Conservation (phyloP, 805 yeast species). For the Lipomyces chichibuensis region DNA sequence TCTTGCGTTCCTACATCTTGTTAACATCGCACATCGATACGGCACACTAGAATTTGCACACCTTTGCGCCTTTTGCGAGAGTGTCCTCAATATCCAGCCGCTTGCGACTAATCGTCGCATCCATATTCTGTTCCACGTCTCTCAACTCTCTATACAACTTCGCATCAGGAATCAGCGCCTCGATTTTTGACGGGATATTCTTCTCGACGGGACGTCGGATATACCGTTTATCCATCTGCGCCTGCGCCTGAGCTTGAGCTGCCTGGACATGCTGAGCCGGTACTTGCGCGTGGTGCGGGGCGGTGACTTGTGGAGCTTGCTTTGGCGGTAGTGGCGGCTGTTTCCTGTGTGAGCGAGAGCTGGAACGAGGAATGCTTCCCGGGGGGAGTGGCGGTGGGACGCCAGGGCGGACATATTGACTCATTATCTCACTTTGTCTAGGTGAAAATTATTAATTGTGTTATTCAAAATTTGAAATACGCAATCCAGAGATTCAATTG, state of each 20-base stretch:
- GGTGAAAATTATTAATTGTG: neutral
- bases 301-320: constrained; percentile 13
- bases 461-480: neutral
- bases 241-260: constrained; percentile 22
- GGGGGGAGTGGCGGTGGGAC: constrained; percentile 3
- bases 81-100: constrained; percentile 81
- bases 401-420: constrained; percentile 1
- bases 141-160: constrained; percentile 67
- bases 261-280: constrained; percentile 32
- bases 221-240: constrained; percentile 34
- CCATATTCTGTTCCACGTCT: constrained; percentile 82
- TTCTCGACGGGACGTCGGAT: constrained; percentile 56
- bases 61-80: constrained; percentile 46
- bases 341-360: constrained; percentile 11
- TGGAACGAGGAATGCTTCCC: neutral
- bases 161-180: constrained; percentile 65
- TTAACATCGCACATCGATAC: constrained; percentile 33
- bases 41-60: constrained; percentile 37
- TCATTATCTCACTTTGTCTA: neutral
- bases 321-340: constrained; percentile 12
- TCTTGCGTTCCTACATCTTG: constrained; percentile 47
- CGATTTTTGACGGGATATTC: constrained; percentile 53
- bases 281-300: constrained; percentile 40
- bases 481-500: neutral
- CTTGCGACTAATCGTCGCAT: constrained; percentile 79